phyloP scores from a whole-genome alignment of 2,329 filamentous ascomycete genomes.

The Pestalotiopsis sp. region DNA sequence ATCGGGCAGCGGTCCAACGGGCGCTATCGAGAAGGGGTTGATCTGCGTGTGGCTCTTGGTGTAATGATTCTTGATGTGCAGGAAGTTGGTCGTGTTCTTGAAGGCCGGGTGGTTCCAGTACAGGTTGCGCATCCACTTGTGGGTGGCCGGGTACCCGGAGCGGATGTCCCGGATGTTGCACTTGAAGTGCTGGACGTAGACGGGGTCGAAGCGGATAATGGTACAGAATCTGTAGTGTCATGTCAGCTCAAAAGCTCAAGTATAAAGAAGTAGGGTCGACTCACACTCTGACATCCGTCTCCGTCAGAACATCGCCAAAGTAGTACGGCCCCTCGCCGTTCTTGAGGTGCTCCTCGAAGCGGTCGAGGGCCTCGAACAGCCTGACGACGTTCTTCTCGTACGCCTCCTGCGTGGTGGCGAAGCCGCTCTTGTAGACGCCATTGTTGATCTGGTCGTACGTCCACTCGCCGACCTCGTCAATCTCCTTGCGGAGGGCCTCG shows the following conservation, averaged over 20 bases:
- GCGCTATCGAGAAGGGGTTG: slow-evolving; percentile 74
- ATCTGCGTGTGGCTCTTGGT: slow-evolving; percentile 65
- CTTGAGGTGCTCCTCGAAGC: slow-evolving; percentile 70
- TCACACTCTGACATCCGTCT: slow-evolving; percentile 76
- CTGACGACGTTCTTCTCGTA: slow-evolving; percentile 73
- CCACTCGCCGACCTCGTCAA: slow-evolving; percentile 81
- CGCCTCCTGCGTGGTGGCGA: slow-evolving; percentile 80
- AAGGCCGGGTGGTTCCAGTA: slow-evolving; percentile 87
- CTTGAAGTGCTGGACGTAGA: slow-evolving; percentile 88
- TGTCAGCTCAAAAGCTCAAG: background rate
- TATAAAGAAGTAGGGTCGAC: slow-evolving; percentile 22
- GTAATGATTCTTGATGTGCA: slow-evolving; percentile 88
- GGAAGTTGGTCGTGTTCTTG: slow-evolving; percentile 80
- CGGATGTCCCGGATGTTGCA: slow-evolving; percentile 86
- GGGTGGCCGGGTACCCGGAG: slow-evolving; percentile 77
- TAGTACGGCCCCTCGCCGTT: slow-evolving; percentile 63
- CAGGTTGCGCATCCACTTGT: slow-evolving; percentile 78
- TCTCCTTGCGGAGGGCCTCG: slow-evolving; percentile 59
- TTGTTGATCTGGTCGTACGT: slow-evolving; percentile 76
- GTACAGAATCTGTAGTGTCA: slow-evolving; percentile 26
- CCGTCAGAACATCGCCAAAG: slow-evolving; percentile 75
- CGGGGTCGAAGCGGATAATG: slow-evolving; percentile 45
- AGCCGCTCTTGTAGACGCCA: slow-evolving; percentile 76
- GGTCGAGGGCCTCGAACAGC: slow-evolving; percentile 78
- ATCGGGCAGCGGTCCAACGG: slow-evolving; percentile 81